Percentiles rank a stretch among this genome's conserved stretches.
Conservation (phyloP, 139 green algal genomes). For the Zygnema cylindricum region DNA sequence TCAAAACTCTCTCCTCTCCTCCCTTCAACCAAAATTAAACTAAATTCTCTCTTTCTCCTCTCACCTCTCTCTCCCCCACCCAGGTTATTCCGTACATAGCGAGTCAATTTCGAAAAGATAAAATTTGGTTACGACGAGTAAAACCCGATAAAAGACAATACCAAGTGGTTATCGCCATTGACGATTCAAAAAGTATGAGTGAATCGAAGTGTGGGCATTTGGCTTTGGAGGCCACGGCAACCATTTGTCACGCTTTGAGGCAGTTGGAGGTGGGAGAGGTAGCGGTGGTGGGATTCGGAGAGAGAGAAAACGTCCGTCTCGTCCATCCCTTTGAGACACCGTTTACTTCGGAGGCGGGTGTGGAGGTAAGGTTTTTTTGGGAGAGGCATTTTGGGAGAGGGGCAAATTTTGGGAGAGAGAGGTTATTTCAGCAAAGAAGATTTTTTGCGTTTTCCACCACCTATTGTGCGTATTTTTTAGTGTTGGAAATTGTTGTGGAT, state of each 20-base stretch:
- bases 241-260: constrained; percentile 86
- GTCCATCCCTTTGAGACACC: constrained; percentile 86
- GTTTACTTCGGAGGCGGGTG: constrained; percentile 85
- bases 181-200: constrained; percentile 92
- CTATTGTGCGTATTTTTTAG: too few relatives aligned
- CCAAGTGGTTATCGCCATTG: constrained; percentile 90
- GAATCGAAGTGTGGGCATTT: constrained; percentile 86
- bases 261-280: constrained; percentile 90
- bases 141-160: constrained; percentile 92
- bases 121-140: constrained; percentile 97
- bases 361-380: constrained; percentile 68
- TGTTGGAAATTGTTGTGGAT: too few relatives aligned
- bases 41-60: not conserved
- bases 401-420: too few relatives aligned
- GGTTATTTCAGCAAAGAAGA: too few relatives aligned
- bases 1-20: constrained; percentile 37
- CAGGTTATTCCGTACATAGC: constrained; percentile 96
- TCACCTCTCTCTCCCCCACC: too few relatives aligned
- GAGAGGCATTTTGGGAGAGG: too few relatives aligned
- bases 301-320: constrained; percentile 68
- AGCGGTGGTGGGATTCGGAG: constrained; percentile 90
- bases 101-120: constrained; percentile 93
- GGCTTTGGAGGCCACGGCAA: constrained; percentile 87
- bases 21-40: not conserved
- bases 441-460: too few relatives aligned